phyloP scores from a whole-genome alignment of 202 grass and related monocot species.

The Bolboschoenoplectus hybrid region DNA sequence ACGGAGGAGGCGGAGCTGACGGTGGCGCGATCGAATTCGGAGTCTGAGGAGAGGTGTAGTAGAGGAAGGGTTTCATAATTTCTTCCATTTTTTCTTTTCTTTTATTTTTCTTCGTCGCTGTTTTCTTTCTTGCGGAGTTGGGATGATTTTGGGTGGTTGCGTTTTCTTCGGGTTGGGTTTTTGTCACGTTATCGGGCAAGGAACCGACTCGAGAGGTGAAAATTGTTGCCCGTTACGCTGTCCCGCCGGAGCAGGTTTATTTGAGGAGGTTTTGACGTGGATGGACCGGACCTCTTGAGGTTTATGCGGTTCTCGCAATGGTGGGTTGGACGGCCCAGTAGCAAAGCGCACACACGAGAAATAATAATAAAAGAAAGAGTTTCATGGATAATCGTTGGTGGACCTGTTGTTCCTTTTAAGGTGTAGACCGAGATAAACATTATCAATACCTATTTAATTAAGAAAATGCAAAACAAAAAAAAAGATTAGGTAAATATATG shows the following conservation, averaged over 20 bases:
- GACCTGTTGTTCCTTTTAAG: too few species aligned
- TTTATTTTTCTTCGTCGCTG: neutral
- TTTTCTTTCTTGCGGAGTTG: conserved; percentile 28
- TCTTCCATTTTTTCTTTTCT: neutral
- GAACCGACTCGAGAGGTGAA: conserved; percentile 2
- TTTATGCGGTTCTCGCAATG: neutral
- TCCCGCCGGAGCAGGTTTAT: conserved; percentile 11
- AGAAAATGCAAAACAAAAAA: too few species aligned
- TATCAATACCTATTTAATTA: too few species aligned
- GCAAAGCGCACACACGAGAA: neutral
- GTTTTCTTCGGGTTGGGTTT: conserved; percentile 35
- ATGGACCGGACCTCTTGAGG: neutral
- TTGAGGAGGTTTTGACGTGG: neutral
- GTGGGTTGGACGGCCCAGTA: too few species aligned
- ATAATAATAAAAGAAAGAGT: too few species aligned
- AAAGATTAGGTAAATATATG: too few species aligned
- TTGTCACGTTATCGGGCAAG: conserved; percentile 24
- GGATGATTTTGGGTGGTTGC: conserved; percentile 45
- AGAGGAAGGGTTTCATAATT: neutral
- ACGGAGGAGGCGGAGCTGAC: neutral
- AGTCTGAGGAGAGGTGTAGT: neutral
- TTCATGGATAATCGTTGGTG: too few species aligned
- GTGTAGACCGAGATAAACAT: too few species aligned
- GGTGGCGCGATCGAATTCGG: neutral
- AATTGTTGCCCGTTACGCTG: neutral